These are phyloP conservation scores for Trichosporon sp. DNA, from an alignment of 1,284 basidiomycete species.

Conservation along the genomic window DNA sequence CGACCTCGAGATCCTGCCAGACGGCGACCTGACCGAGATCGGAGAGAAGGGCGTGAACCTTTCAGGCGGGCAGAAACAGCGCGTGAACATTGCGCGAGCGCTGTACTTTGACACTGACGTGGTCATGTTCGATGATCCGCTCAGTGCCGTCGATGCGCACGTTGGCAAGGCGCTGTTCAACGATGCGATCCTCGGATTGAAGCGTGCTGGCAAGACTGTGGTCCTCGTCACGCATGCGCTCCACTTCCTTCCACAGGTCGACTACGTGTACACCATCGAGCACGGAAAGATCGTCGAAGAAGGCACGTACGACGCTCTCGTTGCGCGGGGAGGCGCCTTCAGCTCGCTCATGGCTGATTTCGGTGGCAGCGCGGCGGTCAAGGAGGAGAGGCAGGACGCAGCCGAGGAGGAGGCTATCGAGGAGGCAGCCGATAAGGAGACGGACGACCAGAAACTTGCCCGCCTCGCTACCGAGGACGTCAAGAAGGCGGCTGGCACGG, in stretches of 20 bases:
- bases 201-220: constrained; percentile 68
- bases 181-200: constrained; percentile 71
- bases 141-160: constrained; percentile 79
- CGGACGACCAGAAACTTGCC: constrained; percentile 22
- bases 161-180: constrained; percentile 85
- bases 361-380: constrained; percentile 60
- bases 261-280: constrained; percentile 52
- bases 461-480: constrained; percentile 44
- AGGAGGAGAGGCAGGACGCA: constrained; percentile 58
- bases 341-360: constrained; percentile 67
- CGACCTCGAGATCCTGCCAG: constrained; percentile 71
- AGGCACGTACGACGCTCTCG: constrained; percentile 66
- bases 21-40: constrained; percentile 69
- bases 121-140: constrained; percentile 80
- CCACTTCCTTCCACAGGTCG: constrained; percentile 51
- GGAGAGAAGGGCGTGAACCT: constrained; percentile 57
- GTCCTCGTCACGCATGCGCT: constrained; percentile 65
- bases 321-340: constrained; percentile 63
- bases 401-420: constrained; percentile 53
- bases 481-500: constrained; percentile 63
- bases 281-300: constrained; percentile 66
- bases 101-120: constrained; percentile 84
- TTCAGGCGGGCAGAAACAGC: constrained; percentile 53
- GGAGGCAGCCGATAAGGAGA: constrained; percentile 30
- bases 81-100: constrained; percentile 70